These are phyloP conservation scores for Chenopodium suecicum DNA, from an alignment of 148 eudicot species.

Conservation along the genomic window DNA sequence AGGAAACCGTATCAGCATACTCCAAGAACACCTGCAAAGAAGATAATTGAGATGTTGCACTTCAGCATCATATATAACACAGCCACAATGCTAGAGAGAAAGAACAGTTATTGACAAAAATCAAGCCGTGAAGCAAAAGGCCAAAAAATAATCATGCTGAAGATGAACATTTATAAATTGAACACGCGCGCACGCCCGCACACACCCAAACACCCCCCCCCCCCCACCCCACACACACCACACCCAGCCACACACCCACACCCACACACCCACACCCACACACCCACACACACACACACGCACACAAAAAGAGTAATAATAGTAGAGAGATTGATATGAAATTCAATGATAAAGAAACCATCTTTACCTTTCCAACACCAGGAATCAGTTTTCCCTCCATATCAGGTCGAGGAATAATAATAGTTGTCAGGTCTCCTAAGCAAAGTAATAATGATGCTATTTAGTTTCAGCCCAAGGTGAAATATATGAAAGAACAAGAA, in stretches of 20 bases:
- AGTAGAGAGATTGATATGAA: not conserved
- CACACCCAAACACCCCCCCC: no score
- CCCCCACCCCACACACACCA: no score
- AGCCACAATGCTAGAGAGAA: not conserved
- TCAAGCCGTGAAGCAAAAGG: not conserved
- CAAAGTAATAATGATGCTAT: slow-evolving; percentile 15
- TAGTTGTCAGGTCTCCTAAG: slow-evolving; percentile 64
- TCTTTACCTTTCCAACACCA: slow-evolving; percentile 85
- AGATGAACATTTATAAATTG: not conserved
- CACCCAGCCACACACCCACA: no score
- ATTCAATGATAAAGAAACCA: slow-evolving; percentile 6
- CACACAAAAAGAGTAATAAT: no score
- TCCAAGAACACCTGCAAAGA: slow-evolving; percentile 72
- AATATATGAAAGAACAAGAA: not conserved
- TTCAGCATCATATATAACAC: not conserved
- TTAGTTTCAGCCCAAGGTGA: slow-evolving; percentile 8
- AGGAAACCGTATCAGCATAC: slow-evolving; percentile 47
- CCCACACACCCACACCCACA: no score
- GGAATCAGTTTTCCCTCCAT: slow-evolving; percentile 49
- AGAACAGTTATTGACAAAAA: not conserved
- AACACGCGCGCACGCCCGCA: no score
- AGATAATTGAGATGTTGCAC: not conserved
- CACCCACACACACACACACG: no score
- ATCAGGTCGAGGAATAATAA: slow-evolving; percentile 77
- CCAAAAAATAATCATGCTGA: not conserved